Evolutionary conservation across 345 rosid genomes (phyloP), one percentile per base, ranked within the genome.

Genomic region (Durio zibethinus): DNA sequence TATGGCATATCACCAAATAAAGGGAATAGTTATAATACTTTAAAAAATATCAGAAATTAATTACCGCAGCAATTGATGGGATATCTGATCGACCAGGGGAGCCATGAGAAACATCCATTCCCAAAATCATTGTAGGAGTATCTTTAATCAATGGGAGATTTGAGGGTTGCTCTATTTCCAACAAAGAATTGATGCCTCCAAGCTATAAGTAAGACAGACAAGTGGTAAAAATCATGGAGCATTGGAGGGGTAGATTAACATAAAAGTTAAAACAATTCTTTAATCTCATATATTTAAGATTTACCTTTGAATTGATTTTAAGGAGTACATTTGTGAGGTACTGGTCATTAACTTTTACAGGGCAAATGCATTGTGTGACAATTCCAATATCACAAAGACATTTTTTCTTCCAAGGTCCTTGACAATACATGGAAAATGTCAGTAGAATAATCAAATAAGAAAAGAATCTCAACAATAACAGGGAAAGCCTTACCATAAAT

Each of bases 61-160:
- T 77, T 90, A 93, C 98, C 77, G 98, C 98, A 52, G 93, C 96
- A 43, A 92, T 76, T 33, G 97, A 93, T 78, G 98, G 97, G 71
- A 83, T 72, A 85, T 90, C 88, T 38, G 93, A 84, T 80, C 73
- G 87, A 78, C 94, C 98, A 80, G 97, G 94, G 77, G 98, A 84
- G 36, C 98, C 97, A 80, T 92, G 99, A 73, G 98, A 93, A 74
- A 96, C 97, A 86, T 92, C 99, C 97, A 96, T 93, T 42, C 99
- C 99, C 85, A 96, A 83, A 81, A 96, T 96, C 84, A 96, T 80
- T 38, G 98, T 93, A 63, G 98, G 99, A 74, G 86, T 80, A 73
- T 88, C 85, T 78, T 81, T 75, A 78, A 96, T 84, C 78, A 89
- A 71, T 25, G 97, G 97, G 14, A 92, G 82, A 53, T 53, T 63